Base-by-base conservation (phyloP, 345 rosid species). In the Populus deltoides region DNA sequence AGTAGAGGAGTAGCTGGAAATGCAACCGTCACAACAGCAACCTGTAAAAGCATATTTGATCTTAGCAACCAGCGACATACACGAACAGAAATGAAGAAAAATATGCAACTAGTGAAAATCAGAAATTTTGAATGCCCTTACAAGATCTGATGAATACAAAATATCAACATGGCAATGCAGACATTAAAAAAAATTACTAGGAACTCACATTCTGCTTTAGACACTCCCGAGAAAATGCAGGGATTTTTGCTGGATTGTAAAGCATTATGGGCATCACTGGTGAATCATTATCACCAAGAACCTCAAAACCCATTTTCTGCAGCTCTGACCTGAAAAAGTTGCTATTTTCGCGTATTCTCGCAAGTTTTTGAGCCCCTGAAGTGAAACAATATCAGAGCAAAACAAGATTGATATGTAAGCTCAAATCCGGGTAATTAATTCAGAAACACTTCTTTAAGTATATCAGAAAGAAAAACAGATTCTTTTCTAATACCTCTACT, bases 201-300 rank as follows among this genome's bases (percentile, higher is more conserved):
- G 68, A 6, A 75, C 87, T 84, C 62, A 88, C 99, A 53, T 95
- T 91, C 66, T 89, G 89, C 75, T 86, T 90, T 57, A 93, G 87
- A 78, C 99, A 93, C 85, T 89, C 95, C 68, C 99, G 87, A 57
- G 99, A 96, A 88, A 96, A 96, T 51, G 99, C 97, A 67, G 98
- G 97, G 66, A 92, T 96, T 84, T 96, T 93, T 17, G 97, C 97
- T 25, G 98, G 97, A 84, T 96, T 91, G 86, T 96, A 96, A 76
- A 96, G 92, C 99, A 96, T 96, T 74, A 96, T 93, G 16, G 99
- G 97, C 98, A 96, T 93, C 39, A 96, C 88, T n/a, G 99, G 98
- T 45, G 99, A 96, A 85, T 96, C 99, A 53, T 89, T 88, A 81
- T 96, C 99, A 77, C 99, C 99, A 73, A 96, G 90, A 81, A 93